Evolutionary conservation across 2,329 filamentous ascomycete genomes (phyloP).

Genomic region (Clonostachys rosea): DNA sequence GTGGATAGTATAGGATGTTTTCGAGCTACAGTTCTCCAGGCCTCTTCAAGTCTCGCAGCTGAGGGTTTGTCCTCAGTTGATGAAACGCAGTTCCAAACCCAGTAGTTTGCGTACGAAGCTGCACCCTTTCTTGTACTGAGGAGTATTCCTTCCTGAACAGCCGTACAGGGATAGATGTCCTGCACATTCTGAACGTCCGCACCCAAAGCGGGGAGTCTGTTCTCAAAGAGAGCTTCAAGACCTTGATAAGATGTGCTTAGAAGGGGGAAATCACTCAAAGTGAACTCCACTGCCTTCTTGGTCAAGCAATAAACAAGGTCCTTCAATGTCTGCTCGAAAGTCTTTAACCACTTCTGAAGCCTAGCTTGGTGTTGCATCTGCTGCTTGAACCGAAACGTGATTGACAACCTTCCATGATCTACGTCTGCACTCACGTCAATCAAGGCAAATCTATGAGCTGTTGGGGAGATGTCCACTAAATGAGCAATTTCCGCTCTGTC

Average conservation of each 20-base stretch:
- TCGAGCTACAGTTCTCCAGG: slow-evolving; percentile 1
- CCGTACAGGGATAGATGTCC: slow-evolving; percentile 30
- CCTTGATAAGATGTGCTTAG: slow-evolving; percentile 33
- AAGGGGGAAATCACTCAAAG: slow-evolving; percentile 34
- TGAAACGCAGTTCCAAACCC: slow-evolving; percentile 4
- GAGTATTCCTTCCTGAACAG: slow-evolving; percentile 27
- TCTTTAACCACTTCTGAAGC: slow-evolving; percentile 35
- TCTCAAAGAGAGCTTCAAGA: slow-evolving; percentile 28
- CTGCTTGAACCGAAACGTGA: slow-evolving; percentile 37
- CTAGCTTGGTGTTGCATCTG: slow-evolving; percentile 30
- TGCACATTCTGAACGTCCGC: slow-evolving; percentile 17
- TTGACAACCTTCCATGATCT: slow-evolving; percentile 32
- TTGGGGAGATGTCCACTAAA: slow-evolving; percentile 8
- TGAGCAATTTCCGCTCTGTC: slow-evolving; percentile 9
- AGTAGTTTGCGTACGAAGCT: slow-evolving; percentile 16
- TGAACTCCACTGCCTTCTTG: slow-evolving; percentile 29
- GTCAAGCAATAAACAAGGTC: slow-evolving; percentile 29
- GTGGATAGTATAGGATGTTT: slow-evolving; percentile 4
- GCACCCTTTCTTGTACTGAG: slow-evolving; percentile 28
- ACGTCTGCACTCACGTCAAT: slow-evolving; percentile 36
- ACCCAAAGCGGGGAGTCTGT: slow-evolving; percentile 25
- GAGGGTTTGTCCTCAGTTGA: slow-evolving; percentile 6
- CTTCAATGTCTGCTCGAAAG: slow-evolving; percentile 33
- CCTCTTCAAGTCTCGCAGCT: not conserved
- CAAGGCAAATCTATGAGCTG: slow-evolving; percentile 5